These are phyloP conservation scores for Antitrichia curtipendula DNA, from an alignment of 225 moss, liverwort and hornwort species.

Conservation along the genomic window DNA sequence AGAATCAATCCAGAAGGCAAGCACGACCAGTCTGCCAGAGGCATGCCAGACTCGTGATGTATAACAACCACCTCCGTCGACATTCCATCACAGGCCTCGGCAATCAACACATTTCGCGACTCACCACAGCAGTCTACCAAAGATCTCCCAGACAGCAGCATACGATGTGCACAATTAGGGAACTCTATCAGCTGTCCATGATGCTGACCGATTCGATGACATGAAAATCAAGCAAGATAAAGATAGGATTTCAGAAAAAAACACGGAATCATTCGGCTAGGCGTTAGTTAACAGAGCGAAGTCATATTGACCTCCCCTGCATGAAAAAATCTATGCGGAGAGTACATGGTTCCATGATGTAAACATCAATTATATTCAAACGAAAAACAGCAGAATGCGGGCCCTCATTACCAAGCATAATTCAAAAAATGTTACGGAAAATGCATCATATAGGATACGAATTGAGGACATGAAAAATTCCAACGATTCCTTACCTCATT, in stretches of 20 bases:
- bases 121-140: not conserved
- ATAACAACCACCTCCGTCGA: not conserved
- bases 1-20: not conserved
- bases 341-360: not conserved
- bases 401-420: not conserved
- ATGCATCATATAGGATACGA: not conserved
- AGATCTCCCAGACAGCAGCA: not conserved
- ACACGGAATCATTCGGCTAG: not conserved
- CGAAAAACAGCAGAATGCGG: not conserved
- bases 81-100: not conserved
- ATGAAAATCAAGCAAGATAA: not conserved
- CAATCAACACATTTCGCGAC: not conserved
- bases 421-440: not conserved
- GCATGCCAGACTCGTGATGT: not conserved
- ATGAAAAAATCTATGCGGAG: too few species aligned
- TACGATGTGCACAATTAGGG: too few species aligned
- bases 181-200: not conserved
- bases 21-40: not conserved
- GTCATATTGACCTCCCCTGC: not conserved
- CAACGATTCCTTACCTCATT: slow-evolving; percentile 44
- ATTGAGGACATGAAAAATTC: not conserved
- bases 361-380: not conserved
- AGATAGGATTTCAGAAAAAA: not conserved
- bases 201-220: not conserved
- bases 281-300: not conserved